phyloP scores from a whole-genome alignment of 2,329 filamentous ascomycete species.

The Dactylonectria estremocensis region DNA sequence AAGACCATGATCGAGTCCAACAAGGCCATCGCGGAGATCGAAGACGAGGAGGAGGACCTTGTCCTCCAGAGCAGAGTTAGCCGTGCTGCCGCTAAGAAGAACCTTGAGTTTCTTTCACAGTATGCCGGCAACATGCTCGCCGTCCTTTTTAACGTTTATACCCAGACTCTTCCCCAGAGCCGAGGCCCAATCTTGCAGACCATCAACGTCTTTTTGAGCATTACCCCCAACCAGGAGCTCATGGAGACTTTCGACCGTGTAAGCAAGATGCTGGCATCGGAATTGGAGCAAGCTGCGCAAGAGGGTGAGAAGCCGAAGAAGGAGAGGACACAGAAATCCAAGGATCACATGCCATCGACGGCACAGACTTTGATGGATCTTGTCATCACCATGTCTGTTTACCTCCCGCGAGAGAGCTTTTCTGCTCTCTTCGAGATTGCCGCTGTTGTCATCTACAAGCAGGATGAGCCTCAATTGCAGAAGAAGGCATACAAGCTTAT shows the following conservation, averaged over 20 bases:
- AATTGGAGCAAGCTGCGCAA: slow-evolving; percentile 70
- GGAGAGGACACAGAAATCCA: slow-evolving; percentile 72
- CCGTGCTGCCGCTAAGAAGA: slow-evolving; percentile 81
- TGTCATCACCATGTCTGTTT: slow-evolving; percentile 95
- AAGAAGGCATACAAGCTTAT: slow-evolving; percentile 99
- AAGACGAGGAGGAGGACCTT: slow-evolving; percentile 78
- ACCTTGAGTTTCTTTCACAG: slow-evolving; percentile 83
- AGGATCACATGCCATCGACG: slow-evolving; percentile 88
- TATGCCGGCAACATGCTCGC: slow-evolving; percentile 93
- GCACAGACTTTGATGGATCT: slow-evolving; percentile 97
- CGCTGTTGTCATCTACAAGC: slow-evolving; percentile 83
- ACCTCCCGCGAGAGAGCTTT: slow-evolving; percentile 91
- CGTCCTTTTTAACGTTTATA: slow-evolving; percentile 99
- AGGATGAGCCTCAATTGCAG: slow-evolving; percentile 91
- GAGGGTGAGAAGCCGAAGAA: slow-evolving; percentile 72
- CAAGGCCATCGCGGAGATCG: slow-evolving; percentile 81
- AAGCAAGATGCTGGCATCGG: slow-evolving; percentile 83
- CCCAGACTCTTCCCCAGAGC: slow-evolving; percentile 93
- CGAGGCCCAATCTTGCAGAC: slow-evolving; percentile 92
- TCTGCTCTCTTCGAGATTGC: slow-evolving; percentile 89
- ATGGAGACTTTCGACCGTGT: slow-evolving; percentile 92
- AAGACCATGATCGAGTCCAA: slow-evolving; percentile 94
- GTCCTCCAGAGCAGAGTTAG: slow-evolving; percentile 85
- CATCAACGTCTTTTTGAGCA: slow-evolving; percentile 94
- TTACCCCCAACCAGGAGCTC: slow-evolving; percentile 84